Evolutionary conservation across 1,284 basidiomycete genomes (phyloP), one percentile per base, ranked within the genome.

Genomic region (Fistulina hepatica): DNA sequence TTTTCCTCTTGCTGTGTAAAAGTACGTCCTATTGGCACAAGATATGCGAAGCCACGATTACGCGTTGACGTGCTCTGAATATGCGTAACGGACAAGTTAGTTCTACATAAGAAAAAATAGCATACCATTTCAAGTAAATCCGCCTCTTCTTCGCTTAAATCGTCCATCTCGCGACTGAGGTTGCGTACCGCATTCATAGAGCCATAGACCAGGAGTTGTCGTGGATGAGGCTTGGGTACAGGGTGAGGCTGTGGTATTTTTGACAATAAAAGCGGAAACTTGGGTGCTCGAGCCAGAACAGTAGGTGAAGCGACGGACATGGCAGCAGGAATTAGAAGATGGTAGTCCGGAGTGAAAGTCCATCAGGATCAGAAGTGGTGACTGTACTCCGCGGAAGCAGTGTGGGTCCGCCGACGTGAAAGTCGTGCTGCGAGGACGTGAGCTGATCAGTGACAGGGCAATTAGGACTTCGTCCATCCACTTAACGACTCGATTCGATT

Each of bases 71-170:
- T 47, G 39, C 67, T 79, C 80, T 82, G 46, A 39, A 21, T 15
- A 43, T 16, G 21, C 19, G 3, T 41, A 41, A 38, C 4, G 12
- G 38, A 44, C 21, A 44, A n/a, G n/a, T n/a, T n/a, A n/a, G n/a
- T n/a, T n/a, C n/a, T n/a, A n/a, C n/a, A n/a, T n/a, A n/a, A n/a
- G n/a, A 30, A 10, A 24, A 30, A 21, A 8, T 27, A 3, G 11
- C 19, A 35, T 26, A 19, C 83, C 48, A 75, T 62, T 34, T 81
- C 77, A 39, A 85, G 81, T 9, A 86, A 54, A 47, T 85, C 81
- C 33, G 71, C 73, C 53, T 91, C 88, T 53, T 88, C 83, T 42
- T 89, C 85, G 46, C 81, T 88, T 42, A 92, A 61, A 44, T 89
- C 84, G 25, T 85, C 84, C 64, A 84, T 80, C 54, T 91, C 86